Base-by-base conservation (phyloP, 2,329 filamentous ascomycete genomes). In the Botrytis byssoidea region DNA sequence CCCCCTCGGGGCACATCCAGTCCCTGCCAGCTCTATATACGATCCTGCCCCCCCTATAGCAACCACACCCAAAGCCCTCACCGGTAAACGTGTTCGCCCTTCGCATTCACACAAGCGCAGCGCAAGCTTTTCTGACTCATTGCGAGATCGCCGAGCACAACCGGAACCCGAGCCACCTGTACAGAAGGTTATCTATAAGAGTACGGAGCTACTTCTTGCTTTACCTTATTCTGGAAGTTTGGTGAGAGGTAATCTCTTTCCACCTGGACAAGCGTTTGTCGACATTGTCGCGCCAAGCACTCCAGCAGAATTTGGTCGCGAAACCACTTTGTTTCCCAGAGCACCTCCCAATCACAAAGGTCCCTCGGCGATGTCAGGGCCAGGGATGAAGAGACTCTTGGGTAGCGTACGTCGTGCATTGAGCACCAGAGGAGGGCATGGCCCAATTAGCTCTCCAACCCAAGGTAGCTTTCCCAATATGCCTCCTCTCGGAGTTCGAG, bases 351-450 rank as follows among this genome's bases (percentile, higher is more conserved):
- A 79, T 60, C 84, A 85, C 66, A 90, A 87, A 76, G 83, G 83
- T 40, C 84, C 85, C 1, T 88, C 88, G 22, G 88, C 88, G 71
- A 89, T 91, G 87, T 90, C 88, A 16, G 87, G 89, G 65, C 91
- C 92, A 46, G 93, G 93, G 4, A 93, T 98, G 87, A 95, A 91
- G 82, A 96, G 91, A 78, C 88, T 98, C 0, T 87, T 99, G 69
- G 93, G 94, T 10, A 95, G 93, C 75, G 93, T 98, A 55, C 92
- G 94, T 29, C 90, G 94, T 76, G 95, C 91, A 9, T 82, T 98
- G 67, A 93, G 93, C 80, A 93, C 86, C 22, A 78, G 75, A 72
- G 76, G 74, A 44, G 78, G 75, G 20, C 72, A 74, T 42, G 77
- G 70, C 69, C 73, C 76, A 9, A 77, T 75, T 42, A 72, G 81